These are phyloP conservation scores for Candida adriatica DNA, from an alignment of 805 yeast genomes.

Conservation along the genomic window DNA sequence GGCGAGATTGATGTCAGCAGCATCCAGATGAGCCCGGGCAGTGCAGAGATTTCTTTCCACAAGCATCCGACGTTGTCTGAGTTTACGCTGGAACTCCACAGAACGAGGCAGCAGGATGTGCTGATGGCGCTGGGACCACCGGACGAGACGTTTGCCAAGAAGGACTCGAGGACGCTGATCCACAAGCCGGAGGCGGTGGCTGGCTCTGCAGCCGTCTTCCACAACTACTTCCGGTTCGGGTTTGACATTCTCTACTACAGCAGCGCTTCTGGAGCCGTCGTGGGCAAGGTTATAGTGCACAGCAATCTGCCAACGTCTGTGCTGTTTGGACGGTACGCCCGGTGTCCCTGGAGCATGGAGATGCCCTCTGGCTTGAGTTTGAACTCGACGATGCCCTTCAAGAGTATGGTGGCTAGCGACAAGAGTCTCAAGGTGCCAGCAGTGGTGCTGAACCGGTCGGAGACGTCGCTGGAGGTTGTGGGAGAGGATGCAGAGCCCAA, in stretches of 20 bases:
- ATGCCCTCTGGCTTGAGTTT: neutral
- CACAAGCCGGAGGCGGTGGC: constrained; percentile 23
- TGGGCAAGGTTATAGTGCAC: constrained; percentile 44
- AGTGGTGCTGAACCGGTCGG: constrained; percentile 19
- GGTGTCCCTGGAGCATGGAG: constrained; percentile 26
- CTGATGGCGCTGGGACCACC: constrained; percentile 49
- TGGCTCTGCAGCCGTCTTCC: constrained; percentile 29
- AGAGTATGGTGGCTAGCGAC: neutral
- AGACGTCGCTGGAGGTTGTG: constrained; percentile 28
- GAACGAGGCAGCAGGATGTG: constrained; percentile 43
- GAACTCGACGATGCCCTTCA: neutral
- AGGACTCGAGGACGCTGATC: constrained; percentile 35
- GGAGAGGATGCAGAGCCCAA: constrained; percentile 18
- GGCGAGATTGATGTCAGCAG: constrained; percentile 11
- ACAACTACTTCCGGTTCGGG: constrained; percentile 50
- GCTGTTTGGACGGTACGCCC: constrained; percentile 48
- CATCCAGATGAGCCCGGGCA: constrained; percentile 2
- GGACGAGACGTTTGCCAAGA: constrained; percentile 41
- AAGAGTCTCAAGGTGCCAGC: constrained; percentile 1
- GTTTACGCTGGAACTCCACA: constrained; percentile 29
- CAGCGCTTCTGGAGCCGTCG: constrained; percentile 26
- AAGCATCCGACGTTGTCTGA: constrained; percentile 20
- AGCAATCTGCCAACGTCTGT: constrained; percentile 44
- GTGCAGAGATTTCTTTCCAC: constrained; percentile 10
- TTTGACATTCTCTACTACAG: constrained; percentile 41